A percentile compares a stretch with the other conserved stretches of the same genome.
Evolutionary conservation across 2,329 filamentous ascomycete genomes (phyloP).

Genomic region (Corniculantispora saksenae): DNA sequence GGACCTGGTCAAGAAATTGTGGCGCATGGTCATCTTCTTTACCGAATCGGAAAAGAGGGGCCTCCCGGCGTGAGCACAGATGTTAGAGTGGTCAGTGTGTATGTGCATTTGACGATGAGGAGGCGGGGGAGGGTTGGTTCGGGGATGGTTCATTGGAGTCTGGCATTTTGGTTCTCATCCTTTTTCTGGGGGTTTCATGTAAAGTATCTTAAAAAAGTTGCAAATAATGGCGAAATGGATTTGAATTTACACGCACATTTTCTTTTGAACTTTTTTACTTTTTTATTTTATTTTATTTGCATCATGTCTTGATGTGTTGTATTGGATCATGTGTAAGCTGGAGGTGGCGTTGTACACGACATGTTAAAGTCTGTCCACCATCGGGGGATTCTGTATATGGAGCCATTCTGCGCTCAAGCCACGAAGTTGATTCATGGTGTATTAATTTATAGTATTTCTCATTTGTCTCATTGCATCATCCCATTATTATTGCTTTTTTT

Average conservation of each 20-base stretch:
- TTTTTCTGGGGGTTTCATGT: no score
- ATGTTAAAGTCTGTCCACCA: background rate
- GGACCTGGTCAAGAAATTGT: constrained; percentile 91
- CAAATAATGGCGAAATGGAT: background rate
- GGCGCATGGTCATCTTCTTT: constrained; percentile 98
- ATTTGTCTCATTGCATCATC: background rate
- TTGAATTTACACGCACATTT: background rate
- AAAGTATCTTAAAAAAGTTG: background rate
- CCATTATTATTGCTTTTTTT: no score
- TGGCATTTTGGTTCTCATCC: background rate
- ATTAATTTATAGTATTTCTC: background rate
- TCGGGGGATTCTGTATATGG: background rate
- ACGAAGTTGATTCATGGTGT: background rate
- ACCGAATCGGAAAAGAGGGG: constrained; percentile 92
- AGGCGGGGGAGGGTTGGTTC: background rate
- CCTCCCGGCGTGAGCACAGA: constrained; percentile 58
- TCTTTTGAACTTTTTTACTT: background rate
- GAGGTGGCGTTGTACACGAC: background rate
- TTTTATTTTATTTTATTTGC: no score
- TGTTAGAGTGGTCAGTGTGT: background rate
- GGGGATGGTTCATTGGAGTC: background rate
- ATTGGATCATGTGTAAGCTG: background rate
- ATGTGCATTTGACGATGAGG: background rate
- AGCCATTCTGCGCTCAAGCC: background rate
- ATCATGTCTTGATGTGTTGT: background rate